Conservation (phyloP, 805 yeast species). For the Candida gorgasii region DNA sequence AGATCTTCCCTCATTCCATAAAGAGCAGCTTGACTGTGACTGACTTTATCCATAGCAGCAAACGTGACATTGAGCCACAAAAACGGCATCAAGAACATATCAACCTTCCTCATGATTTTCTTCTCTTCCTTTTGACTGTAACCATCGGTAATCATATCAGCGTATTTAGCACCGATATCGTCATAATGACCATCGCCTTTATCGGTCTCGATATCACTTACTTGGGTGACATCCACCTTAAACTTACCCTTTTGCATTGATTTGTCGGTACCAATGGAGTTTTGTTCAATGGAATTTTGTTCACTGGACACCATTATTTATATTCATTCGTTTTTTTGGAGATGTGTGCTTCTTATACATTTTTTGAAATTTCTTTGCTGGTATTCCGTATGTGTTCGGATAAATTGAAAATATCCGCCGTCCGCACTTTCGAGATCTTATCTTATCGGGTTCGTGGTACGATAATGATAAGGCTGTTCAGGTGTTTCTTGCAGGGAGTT, state of each 20-base stretch:
- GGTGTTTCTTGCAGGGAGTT: no score
- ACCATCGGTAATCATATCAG: conserved; percentile 15
- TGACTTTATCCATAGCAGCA: conserved; percentile 26
- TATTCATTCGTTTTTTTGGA: neutral
- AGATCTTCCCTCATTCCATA: conserved; percentile 24
- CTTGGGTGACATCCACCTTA: neutral
- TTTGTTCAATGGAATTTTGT: neutral
- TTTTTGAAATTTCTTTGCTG: neutral
- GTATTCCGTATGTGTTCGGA: no score
- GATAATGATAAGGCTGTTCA: no score
- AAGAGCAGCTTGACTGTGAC: conserved; percentile 25
- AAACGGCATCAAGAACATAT: conserved; percentile 30
- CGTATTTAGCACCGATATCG: conserved; percentile 15
- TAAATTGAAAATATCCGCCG: conserved; percentile 2
- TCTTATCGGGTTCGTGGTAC: neutral
- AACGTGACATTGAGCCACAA: conserved; percentile 26
- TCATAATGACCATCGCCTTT: conserved; percentile 8
- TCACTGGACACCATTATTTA: neutral
- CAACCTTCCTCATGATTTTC: conserved; percentile 33
- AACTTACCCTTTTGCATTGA: neutral
- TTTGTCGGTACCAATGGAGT: neutral
- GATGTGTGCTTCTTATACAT: neutral
- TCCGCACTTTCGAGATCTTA: neutral
- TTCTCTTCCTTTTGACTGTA: conserved; percentile 7
- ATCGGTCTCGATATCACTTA: neutral